Base-by-base conservation (phyloP, 768 basidiomycete species). In the Mycena rebaudengoi region DNA sequence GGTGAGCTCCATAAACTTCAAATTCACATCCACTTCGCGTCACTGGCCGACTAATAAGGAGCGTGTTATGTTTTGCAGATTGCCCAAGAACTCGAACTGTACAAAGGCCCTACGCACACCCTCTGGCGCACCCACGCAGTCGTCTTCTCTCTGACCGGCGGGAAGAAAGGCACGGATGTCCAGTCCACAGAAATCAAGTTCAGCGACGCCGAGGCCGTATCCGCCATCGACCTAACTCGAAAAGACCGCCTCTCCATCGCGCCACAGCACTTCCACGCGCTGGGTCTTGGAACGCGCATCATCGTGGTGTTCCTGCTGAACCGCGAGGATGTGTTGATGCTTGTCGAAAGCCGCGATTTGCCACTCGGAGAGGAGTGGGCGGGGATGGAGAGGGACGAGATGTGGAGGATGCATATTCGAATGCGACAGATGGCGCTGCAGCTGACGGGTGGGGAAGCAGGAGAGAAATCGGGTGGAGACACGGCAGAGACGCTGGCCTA, bases 351-450 rank as follows among this genome's bases (percentile, higher is more conserved):
- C 40, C 52, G 51, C 14, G 58, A 60, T 28, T 35, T 65, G 4
- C 64, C 58, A 14, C 14, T 7, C 40, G 52, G 54, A 11, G 51
- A 32, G 58, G 52, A 65, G 25, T 54, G 52, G 64, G 40, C 33
- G 7, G 32, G 3, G 25, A 54, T 60, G 64, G 45, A 60, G 58
- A 58, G 37, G 46, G 64, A 64, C 37, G 57, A 59, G 16, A 64
- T 64, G 63, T 64, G 63, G 57, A 39, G 57, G 48, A 64, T 64
- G 63, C 57, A 59, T 60, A 35, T 64, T n/a, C 49, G 63, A 4
- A 65, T 60, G 52, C 26, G 64, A 39, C 18, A 29, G 18, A 39
- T 45, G 43, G 51, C 41, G 20, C 37, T n/a, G n/a, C n/a, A n/a
- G n/a, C n/a, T n/a, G n/a, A n/a, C n/a, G n/a, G n/a, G n/a, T n/a